A percentile compares a stretch with the other conserved stretches of the same genome.
phyloP scores from a whole-genome alignment of 129 eudicot genomes.

The Saposhnikovia divaricata region DNA sequence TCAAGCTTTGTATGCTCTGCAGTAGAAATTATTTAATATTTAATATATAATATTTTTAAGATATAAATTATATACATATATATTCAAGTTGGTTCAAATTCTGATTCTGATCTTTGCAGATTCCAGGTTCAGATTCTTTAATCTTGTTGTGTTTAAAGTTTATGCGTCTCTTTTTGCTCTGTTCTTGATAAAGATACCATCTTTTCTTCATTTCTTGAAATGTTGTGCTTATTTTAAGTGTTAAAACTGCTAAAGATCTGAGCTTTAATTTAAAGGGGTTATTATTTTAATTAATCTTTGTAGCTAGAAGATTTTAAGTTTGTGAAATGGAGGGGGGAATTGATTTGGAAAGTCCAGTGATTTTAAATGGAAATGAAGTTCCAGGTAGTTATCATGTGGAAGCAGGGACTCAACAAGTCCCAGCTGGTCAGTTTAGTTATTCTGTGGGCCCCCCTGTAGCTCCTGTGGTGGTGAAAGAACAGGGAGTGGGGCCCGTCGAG shows the following conservation, averaged over 20 bases:
- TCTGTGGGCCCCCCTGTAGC: slow-evolving; percentile 23
- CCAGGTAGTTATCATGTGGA: slow-evolving; percentile 25
- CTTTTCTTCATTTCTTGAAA: slow-evolving; percentile 1
- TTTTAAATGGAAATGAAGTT: slow-evolving; percentile 31
- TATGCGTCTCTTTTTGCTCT: neutral
- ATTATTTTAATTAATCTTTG: neutral
- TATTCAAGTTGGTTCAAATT: slow-evolving; percentile 11
- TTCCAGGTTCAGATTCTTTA: slow-evolving; percentile 8
- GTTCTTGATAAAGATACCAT: neutral
- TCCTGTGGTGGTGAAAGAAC: neutral
- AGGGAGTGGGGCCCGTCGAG: slow-evolving; percentile 4
- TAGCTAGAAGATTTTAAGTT: slow-evolving; percentile 16
- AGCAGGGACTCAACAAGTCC: slow-evolving; percentile 26
- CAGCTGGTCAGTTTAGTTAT: slow-evolving; percentile 19
- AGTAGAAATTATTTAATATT: slow-evolving; percentile 19
- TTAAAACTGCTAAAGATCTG: neutral
- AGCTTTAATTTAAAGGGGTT: slow-evolving; percentile 2
- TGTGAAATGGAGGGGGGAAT: slow-evolving; percentile 57
- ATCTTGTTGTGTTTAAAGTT: neutral
- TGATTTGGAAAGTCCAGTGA: slow-evolving; percentile 32
- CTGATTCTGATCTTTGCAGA: slow-evolving; percentile 22
- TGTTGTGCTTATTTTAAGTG: slow-evolving; percentile 13
- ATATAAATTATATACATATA: too few relatives aligned
- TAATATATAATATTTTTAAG: neutral
- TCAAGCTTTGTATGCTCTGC: slow-evolving; percentile 26